These are phyloP conservation scores for Lotus japonicus DNA, from an alignment of 306 rosid species.

Conservation along the genomic window DNA sequence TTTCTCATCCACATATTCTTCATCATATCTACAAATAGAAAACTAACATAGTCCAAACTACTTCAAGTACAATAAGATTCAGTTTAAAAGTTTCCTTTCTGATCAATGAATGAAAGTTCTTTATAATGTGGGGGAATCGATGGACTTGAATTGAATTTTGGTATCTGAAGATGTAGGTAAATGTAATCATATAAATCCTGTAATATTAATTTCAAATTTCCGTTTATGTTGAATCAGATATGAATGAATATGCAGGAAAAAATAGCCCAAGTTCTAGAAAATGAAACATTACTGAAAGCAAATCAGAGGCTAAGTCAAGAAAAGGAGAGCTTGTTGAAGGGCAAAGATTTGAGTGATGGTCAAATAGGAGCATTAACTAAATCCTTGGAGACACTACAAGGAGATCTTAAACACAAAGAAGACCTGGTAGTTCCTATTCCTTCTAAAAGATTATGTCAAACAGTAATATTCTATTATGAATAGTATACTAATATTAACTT, in stretches of 20 bases:
- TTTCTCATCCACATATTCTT: not conserved
- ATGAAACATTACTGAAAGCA: conserved; percentile 44
- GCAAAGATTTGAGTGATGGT: conserved; percentile 55
- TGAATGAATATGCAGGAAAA: conserved; percentile 54
- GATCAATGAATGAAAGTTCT: not conserved
- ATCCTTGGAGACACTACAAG: conserved; percentile 63
- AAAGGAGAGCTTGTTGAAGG: conserved; percentile 48
- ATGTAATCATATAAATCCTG: not conserved
- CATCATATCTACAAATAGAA: not conserved
- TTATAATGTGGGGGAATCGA: not conserved
- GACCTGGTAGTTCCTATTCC: conserved; percentile 45
- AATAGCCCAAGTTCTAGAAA: conserved; percentile 50
- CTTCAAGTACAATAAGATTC: not conserved
- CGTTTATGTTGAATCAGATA: not conserved
- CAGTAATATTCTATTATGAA: conserved; percentile 12
- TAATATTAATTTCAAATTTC: not conserved
- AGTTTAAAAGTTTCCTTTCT: not conserved
- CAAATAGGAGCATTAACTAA: conserved; percentile 57
- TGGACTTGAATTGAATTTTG: not conserved
- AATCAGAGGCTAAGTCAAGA: conserved; percentile 55
- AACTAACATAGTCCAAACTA: not conserved
- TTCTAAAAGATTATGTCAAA: conserved; percentile 14
- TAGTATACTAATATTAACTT: conserved; percentile 23
- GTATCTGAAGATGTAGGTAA: not conserved
- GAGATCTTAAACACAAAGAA: conserved; percentile 75